Evolutionary conservation across 257 asterid genomes (phyloP).

Genomic region (Rubia yunnanensis): DNA sequence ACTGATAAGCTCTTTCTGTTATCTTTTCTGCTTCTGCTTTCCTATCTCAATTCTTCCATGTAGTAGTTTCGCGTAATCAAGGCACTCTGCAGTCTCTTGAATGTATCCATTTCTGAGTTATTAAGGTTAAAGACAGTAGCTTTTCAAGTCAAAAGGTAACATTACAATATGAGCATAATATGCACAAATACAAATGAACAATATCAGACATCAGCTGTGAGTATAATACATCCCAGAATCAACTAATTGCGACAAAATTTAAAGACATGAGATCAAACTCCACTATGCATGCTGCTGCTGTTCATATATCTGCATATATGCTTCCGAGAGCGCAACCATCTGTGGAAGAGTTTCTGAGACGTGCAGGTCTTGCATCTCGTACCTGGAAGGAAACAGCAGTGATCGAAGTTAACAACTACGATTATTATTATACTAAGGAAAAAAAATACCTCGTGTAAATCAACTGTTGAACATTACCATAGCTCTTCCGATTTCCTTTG

Average conservation of each 20-base stretch:
- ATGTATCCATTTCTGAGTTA: too few relatives aligned
- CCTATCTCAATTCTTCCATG: too few relatives aligned
- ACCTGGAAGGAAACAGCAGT: slow-evolving; percentile 39
- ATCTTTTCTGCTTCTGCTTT: too few relatives aligned
- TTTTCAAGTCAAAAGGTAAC: too few relatives aligned
- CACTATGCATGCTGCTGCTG: slow-evolving; percentile 32
- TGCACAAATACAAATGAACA: not conserved
- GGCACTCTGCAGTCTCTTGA: too few relatives aligned
- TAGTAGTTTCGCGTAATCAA: too few relatives aligned
- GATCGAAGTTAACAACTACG: not conserved
- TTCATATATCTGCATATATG: slow-evolving; percentile 95
- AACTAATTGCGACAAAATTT: not conserved
- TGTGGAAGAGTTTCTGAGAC: slow-evolving; percentile 90
- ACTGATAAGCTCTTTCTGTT: too few relatives aligned
- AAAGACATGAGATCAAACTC: not conserved
- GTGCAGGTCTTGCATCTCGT: slow-evolving; percentile 95
- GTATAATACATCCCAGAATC: not conserved
- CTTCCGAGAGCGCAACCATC: slow-evolving; percentile 91
- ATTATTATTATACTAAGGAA: not conserved
- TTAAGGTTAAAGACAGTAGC: too few relatives aligned
- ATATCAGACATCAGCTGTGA: not conserved
- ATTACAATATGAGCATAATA: too few relatives aligned
- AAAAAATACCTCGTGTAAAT: not conserved
- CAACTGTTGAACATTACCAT: slow-evolving; percentile 37
- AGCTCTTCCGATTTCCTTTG: slow-evolving; percentile 92